Evolutionary conservation across 2,329 filamentous ascomycete genomes (phyloP).

Genomic region (Drechslerella coelobrocha): DNA sequence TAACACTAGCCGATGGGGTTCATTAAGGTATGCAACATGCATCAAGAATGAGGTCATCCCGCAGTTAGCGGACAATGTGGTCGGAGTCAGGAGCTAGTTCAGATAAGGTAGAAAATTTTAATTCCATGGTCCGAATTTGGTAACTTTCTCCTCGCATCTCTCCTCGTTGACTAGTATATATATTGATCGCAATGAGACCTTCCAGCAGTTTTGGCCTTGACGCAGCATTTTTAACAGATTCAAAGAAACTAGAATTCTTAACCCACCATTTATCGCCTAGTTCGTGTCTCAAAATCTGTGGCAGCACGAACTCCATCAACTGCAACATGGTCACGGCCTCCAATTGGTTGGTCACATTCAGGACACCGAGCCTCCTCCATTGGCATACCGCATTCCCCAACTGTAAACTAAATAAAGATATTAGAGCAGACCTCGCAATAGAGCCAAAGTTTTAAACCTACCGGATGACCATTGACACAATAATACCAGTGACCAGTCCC

Average conservation of each 20-base stretch:
- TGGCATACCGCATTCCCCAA: slow-evolving; percentile 72
- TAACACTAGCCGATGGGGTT: not conserved
- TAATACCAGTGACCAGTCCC: slow-evolving; percentile 70
- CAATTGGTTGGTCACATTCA: slow-evolving; percentile 67
- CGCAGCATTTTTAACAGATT: too few species aligned
- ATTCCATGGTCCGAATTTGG: too few species aligned
- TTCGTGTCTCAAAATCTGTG: slow-evolving; percentile 61
- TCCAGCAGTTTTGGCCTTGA: too few species aligned
- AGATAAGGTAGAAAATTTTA: too few species aligned
- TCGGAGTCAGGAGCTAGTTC: too few species aligned
- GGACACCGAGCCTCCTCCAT: slow-evolving; percentile 69
- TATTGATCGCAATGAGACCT: too few species aligned
- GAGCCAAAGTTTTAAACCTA: too few species aligned
- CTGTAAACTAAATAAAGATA: slow-evolving; percentile 61
- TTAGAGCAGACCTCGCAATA: not conserved
- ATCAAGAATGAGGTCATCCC: slow-evolving; percentile 43
- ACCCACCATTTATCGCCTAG: slow-evolving; percentile 38
- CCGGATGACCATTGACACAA: slow-evolving; percentile 65
- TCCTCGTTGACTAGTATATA: too few species aligned
- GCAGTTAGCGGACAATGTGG: slow-evolving; percentile 7
- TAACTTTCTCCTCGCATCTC: too few species aligned
- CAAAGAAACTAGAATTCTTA: not conserved
- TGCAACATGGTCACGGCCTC: slow-evolving; percentile 64
- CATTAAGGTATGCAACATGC: not conserved
- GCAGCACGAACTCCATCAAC: slow-evolving; percentile 64